A percentile compares a stretch with the other conserved stretches of the same genome.
Evolutionary conservation across 495 filamentous ascomycete genomes (phyloP).

Genomic region (Aspergillus coremiiformis): DNA sequence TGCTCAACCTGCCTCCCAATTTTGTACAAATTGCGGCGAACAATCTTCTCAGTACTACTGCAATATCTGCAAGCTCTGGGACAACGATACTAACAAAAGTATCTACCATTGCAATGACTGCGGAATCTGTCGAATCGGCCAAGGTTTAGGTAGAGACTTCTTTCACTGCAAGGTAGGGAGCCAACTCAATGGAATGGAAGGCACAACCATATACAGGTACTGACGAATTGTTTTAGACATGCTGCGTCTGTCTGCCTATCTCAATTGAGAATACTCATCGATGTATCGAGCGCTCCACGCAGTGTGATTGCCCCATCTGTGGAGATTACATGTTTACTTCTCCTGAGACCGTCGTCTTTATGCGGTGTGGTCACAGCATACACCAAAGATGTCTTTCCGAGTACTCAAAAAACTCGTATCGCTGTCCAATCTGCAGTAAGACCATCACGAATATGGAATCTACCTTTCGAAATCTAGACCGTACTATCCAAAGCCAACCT

Average conservation of each 20-base stretch:
- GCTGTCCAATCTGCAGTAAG: constrained; percentile 89
- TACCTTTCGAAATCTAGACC: constrained; percentile 82
- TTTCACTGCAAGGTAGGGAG: constrained; percentile 86
- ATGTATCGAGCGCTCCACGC: constrained; percentile 88
- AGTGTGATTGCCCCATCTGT: constrained; percentile 98
- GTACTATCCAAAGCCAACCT: constrained; percentile 77
- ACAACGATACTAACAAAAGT: constrained; percentile 80
- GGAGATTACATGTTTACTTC: constrained; percentile 98
- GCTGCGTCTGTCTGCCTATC: constrained; percentile 85
- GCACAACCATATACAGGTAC: neutral
- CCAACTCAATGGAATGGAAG: neutral
- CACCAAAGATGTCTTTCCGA: constrained; percentile 79
- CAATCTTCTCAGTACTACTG: constrained; percentile 90
- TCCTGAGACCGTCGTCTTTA: constrained; percentile 77
- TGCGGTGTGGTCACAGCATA: constrained; percentile 94
- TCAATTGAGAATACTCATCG: constrained; percentile 72
- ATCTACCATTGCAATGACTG: constrained; percentile 98
- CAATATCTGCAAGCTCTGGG: constrained; percentile 92
- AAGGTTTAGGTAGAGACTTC: constrained; percentile 91
- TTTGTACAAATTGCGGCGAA: constrained; percentile 67
- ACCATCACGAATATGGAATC: constrained; percentile 95
- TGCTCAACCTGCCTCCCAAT: constrained; percentile 73
- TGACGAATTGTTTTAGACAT: constrained; percentile 52
- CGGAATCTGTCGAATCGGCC: constrained; percentile 87
- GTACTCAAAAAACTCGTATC: constrained; percentile 80